Conservation (phyloP, 2,329 filamentous ascomycete species). For the Alternaria burnsii region DNA sequence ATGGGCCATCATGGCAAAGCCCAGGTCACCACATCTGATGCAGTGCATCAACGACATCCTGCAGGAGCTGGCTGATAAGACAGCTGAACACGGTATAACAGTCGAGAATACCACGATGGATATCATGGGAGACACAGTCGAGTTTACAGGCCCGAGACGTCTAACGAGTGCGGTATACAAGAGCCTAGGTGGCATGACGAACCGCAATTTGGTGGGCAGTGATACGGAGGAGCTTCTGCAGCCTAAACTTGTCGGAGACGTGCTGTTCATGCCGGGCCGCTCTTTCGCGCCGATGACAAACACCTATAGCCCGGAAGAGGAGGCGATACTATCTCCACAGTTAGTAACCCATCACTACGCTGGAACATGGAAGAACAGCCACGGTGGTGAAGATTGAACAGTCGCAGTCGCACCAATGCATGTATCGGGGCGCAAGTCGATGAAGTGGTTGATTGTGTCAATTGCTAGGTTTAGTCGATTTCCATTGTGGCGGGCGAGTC, state of each 20-base stretch:
- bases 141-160: constrained; percentile 39
- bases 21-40: constrained; percentile 30
- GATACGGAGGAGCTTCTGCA: constrained; percentile 33
- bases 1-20: constrained; percentile 45
- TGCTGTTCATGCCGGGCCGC: constrained; percentile 29
- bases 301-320: constrained; percentile 18
- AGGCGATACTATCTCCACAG: constrained; percentile 10
- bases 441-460: neutral
- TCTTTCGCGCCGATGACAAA: constrained; percentile 25
- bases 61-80: constrained; percentile 18
- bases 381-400: constrained; percentile 22
- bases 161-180: constrained; percentile 36
- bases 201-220: constrained; percentile 19
- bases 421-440: too few species aligned
- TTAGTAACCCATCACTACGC: constrained; percentile 31
- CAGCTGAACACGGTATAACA: constrained; percentile 20
- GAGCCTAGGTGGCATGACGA: constrained; percentile 31
- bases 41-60: constrained; percentile 40
- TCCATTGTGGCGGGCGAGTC: neutral
- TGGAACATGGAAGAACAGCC: constrained; percentile 31
- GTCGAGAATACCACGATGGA: constrained; percentile 25
- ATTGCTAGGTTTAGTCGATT: neutral
- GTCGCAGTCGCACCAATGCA: neutral
- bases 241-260: constrained; percentile 41
- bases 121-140: constrained; percentile 39